Base-by-base conservation (phyloP, 805 yeast species). In the Nakazawaea ernobii region DNA sequence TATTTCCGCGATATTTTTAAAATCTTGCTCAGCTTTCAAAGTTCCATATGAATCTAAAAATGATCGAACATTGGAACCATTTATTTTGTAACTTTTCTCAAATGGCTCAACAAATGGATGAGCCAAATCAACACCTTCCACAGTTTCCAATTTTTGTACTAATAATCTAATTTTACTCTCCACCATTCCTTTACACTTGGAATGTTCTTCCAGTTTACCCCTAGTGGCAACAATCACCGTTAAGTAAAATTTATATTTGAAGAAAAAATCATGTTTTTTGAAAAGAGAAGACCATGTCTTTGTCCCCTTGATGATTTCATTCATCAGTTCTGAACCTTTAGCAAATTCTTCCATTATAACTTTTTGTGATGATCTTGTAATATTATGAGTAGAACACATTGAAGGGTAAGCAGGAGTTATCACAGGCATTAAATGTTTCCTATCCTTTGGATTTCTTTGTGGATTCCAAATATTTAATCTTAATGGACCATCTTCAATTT, bases 401-500 rank as follows among this genome's bases (percentile, higher is more conserved):
- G 97, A 91, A 1, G 97, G 97, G 61, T 90, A 89, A 0, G 98
- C 98, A 0, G 99, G 99, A 0, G 99, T 94, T 50, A 94, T 94
- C 9, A 94, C 96, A 0, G 99, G 99, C 99, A 94, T 94, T 55
- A 83, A 73, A 65, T 94, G 99, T 32, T 80, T 80, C 51, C 95
- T 77, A 63, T 94, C 99, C 56, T 82, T 88, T 1, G 94, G 84
- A 60, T 94, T 94, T 3, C 92, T 67, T 52, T 85, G 77, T 14
- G 99, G 99, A 62, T 94, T 94, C 99, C 99, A 94, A 8, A 94
- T 94, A 51, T 96, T 76, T 0, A 91, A 97, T 57, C 91, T 97
- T 39, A 94, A 68, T 0, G 98, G 98, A 0, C 99, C 98, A 67
- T 92, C 98, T 61, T 94, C 99, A 52, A 94, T 94, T 13, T 82